Evolutionary conservation across 2,329 filamentous ascomycete species (phyloP), one percentile per base, ranked within the genome.

Genomic region (Aspergillus sergii): DNA sequence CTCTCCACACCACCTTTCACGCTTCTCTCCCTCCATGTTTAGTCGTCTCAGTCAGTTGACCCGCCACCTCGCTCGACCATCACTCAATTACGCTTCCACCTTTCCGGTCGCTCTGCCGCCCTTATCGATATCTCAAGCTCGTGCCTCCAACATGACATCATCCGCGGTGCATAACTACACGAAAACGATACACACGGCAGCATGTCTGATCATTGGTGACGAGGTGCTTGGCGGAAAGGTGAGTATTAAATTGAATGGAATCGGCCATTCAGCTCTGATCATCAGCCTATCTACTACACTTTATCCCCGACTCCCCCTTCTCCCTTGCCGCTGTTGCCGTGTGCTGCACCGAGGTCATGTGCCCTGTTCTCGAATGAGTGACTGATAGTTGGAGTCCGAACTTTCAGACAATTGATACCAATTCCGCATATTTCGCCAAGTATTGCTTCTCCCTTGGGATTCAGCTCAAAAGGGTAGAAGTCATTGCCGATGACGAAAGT

Each of bases 191-290:
- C 89, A 93, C 75, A 97, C 94, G 54, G 95, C 94, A 12, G 94
- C 91, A 61, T 96, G 93, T 78, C 81, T 98, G 67, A 93, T 99
- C 64, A 98, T 99, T 72, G 94, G 94, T n/a, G 94, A 98, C 80
- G 94, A 97, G 78, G 93, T 98, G 6, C 84, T 98, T 4, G 94
- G 93, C 26, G 94, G 95, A 71, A 98, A 98, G 90, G 94, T 93
- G 77, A 67, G 82, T 73, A 58, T 4, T n/a, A 11, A 32, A n/a
- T 34, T 21, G 28, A 30, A 32, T 32, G 48, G 28, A 32, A 32
- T 34, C n/a, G 11, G 48, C 16, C 6, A 28, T 30, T 14, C 12
- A 21, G 19, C 41, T 32, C 46, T 28, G 8, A 11, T 30, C 39
- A 21, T 14, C 9, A 16, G 4, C 11, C 19, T 41, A 41, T 45